phyloP scores from a whole-genome alignment of 306 rosid genomes.

The Erythrophleum fordii region DNA sequence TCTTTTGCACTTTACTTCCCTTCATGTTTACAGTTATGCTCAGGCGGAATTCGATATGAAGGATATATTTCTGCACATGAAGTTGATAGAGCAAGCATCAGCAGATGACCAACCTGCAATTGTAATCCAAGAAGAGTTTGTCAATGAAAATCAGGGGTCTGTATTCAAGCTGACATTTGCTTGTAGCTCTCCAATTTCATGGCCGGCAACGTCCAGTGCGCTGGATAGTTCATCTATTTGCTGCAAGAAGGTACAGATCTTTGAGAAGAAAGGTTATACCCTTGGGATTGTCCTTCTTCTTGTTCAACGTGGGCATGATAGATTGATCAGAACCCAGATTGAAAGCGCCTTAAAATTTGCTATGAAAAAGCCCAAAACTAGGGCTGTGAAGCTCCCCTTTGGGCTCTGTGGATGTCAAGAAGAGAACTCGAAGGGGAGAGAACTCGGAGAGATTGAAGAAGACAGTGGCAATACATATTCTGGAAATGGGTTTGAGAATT shows the following conservation, averaged over 20 bases:
- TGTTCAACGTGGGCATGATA: conserved; percentile 69
- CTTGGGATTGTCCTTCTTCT: conserved; percentile 73
- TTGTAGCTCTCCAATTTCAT: conserved; percentile 78
- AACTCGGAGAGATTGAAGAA: conserved; percentile 68
- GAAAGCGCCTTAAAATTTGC: conserved; percentile 77
- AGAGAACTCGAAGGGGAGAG: conserved; percentile 74
- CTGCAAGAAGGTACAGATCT: conserved; percentile 83
- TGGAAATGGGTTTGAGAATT: conserved; percentile 63
- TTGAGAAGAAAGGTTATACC: conserved; percentile 85
- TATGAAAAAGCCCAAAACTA: conserved; percentile 65
- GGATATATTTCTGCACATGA: conserved; percentile 90
- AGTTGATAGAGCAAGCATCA: conserved; percentile 73
- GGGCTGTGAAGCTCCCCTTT: conserved; percentile 79
- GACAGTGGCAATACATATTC: conserved; percentile 51
- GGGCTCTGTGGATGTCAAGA: conserved; percentile 97
- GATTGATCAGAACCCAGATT: conserved; percentile 57
- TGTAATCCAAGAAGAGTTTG: conserved; percentile 69
- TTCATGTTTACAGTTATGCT: conserved; percentile 67
- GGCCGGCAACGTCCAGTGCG: conserved; percentile 76
- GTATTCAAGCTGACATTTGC: conserved; percentile 81
- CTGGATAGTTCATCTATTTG: conserved; percentile 69
- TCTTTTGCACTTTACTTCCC: neutral
- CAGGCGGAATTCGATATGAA: conserved; percentile 86
- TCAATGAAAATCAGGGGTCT: conserved; percentile 59
- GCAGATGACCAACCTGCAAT: conserved; percentile 77